Evolutionary conservation across 352 stramenopile species (phyloP), one percentile per base, ranked within the genome.

Genomic region (Phytophthora macrochlamydospora): DNA sequence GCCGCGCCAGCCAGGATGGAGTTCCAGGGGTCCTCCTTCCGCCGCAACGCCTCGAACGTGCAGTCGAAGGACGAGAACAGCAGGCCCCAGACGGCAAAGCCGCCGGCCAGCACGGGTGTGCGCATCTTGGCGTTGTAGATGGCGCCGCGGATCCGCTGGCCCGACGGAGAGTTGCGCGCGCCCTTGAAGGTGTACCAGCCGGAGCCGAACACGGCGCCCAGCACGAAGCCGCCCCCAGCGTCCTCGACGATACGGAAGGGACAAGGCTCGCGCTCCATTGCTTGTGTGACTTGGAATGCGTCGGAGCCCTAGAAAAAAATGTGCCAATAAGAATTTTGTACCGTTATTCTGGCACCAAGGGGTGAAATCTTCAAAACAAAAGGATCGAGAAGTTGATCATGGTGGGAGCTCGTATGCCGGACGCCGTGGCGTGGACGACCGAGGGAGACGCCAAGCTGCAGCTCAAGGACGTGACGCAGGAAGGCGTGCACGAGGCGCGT

Each of bases 1-100:
- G 94, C 93, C 12, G 95, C 97, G 29, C 98, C 98, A 32, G 93
- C 95, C 40, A 99, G 75, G 62, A 99, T 99, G n/a, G 96, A 98
- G 78, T 99, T 99, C 97, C 97, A 99, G 43, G 97, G 96, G 87
- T 99, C 98, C 87, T 99, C 98, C 83, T 98, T 99, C 80, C 98
- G 94, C 76, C 98, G 93, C 58, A 99, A 78, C 33, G 95, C 93
- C 52, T 98, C 97, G 43, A 99, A 92, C 29, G 91, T 97, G 79
- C 98, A 99, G 82, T 99, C 98, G 67, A 97, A 99, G 42, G 90
- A 96, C 32, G 97, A 98, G 83, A 99, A 99, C 6, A 99, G 81
- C 61, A 98, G 83, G 45, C 98, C 98, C 98, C 98, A 99, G 28
- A 98, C 92, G 1, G 94, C 94, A 61, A 98, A 98, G 49, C 91